Conservation (phyloP, 2,329 filamentous ascomycete genomes). For the Phyllosticta citrichinensis region DNA sequence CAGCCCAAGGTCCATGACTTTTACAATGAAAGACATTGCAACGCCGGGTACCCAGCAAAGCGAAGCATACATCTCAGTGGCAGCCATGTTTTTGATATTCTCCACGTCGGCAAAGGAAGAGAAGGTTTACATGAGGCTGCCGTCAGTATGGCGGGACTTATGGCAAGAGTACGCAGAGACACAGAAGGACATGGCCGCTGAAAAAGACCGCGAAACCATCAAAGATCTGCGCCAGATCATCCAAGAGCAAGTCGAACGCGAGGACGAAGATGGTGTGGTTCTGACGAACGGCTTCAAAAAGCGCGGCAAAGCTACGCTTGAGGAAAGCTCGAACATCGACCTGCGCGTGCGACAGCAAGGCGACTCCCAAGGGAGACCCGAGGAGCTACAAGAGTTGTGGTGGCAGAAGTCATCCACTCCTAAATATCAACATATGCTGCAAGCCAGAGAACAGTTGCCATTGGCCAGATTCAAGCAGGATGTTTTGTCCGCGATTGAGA, state of each 20-base stretch:
- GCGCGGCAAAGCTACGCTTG: conserved; percentile 23
- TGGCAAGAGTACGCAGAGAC: conserved; percentile 68
- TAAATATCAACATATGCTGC: conserved; percentile 68
- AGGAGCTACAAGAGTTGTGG: conserved; percentile 43
- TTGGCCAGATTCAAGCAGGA: conserved; percentile 79
- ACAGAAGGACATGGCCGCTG: conserved; percentile 61
- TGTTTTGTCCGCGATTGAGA: conserved; percentile 66
- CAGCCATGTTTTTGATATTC: conserved; percentile 73
- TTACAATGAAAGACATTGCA: conserved; percentile 66
- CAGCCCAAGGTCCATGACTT: conserved; percentile 40
- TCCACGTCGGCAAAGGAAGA: conserved; percentile 72
- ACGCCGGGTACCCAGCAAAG: conserved; percentile 71
- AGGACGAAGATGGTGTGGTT: conserved; percentile 47
- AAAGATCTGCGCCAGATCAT: conserved; percentile 60
- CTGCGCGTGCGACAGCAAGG: conserved; percentile 2
- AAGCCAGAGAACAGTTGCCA: conserved; percentile 68
- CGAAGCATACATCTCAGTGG: conserved; percentile 74
- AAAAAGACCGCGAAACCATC: conserved; percentile 58
- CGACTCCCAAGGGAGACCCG: conserved; percentile 20
- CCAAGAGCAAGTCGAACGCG: conserved; percentile 52
- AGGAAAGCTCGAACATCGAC: conserved; percentile 10
- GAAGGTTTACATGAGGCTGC: conserved; percentile 70
- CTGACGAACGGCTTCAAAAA: conserved; percentile 63
- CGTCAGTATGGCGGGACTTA: conserved; percentile 71
- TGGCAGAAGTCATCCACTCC: conserved; percentile 38